phyloP scores from a whole-genome alignment of 1,284 basidiomycete species.

The Rhizoctonia solani region DNA sequence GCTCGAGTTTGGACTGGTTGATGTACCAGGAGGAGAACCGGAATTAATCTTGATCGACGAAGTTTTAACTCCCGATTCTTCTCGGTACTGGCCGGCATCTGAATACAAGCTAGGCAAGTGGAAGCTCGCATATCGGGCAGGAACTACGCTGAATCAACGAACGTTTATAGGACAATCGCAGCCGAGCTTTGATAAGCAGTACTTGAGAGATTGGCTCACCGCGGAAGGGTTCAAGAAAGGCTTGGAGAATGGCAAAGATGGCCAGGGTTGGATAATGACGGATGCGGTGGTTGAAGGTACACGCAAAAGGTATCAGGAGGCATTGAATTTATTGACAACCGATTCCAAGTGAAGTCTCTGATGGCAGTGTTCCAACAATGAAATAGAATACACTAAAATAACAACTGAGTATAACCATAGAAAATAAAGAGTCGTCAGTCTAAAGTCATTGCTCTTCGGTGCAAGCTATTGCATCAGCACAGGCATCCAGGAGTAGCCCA shows the following conservation, averaged over 20 bases:
- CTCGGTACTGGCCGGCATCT: conserved; percentile 89
- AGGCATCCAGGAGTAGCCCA: conserved; percentile 33
- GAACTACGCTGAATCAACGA: conserved; percentile 50
- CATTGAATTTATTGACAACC: conserved; percentile 63
- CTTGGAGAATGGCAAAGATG: conserved; percentile 69
- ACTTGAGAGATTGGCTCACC: conserved; percentile 87
- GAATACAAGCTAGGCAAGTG: conserved; percentile 72
- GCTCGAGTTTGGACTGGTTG: conserved; percentile 81
- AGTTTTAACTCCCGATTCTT: conserved; percentile 95
- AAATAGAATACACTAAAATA: conserved; percentile 21
- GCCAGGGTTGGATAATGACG: conserved; percentile 74
- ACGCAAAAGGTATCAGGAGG: conserved; percentile 75
- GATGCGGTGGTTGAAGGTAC: conserved; percentile 79
- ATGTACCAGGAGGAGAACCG: conserved; percentile 43
- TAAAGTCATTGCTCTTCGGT: background rate
- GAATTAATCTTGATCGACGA: conserved; percentile 92
- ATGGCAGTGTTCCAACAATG: background rate
- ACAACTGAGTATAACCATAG: conserved; percentile 2
- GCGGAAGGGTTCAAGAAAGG: conserved; percentile 75
- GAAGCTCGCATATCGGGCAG: conserved; percentile 55
- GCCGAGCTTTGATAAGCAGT: conserved; percentile 97
- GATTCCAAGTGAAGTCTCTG: conserved; percentile 15
- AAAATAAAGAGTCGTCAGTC: background rate
- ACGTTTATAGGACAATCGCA: conserved; percentile 54
- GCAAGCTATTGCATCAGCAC: conserved; percentile 31